Evolutionary conservation across 306 rosid species (phyloP).

Genomic region (Lagenaria siceraria): DNA sequence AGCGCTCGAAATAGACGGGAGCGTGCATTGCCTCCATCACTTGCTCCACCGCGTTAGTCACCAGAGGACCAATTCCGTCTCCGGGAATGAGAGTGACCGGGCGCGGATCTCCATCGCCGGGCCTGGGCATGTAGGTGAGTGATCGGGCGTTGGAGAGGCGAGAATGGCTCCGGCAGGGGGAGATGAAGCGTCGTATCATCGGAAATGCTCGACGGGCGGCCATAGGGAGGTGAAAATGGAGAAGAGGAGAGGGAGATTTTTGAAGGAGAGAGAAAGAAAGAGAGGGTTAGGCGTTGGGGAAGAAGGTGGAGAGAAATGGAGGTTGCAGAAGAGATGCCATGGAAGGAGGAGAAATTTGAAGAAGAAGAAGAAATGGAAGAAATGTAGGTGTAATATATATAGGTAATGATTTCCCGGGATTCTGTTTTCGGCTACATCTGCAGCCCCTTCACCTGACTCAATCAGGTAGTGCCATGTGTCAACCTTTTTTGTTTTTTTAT

Average conservation of each 20-base stretch:
- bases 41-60: constrained; percentile 75
- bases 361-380: neutral
- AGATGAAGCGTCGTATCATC: neutral
- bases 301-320: neutral
- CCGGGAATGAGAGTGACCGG: constrained; percentile 72
- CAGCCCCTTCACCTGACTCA: too few species aligned
- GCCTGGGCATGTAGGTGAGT: constrained; percentile 3
- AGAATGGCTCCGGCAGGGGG: neutral
- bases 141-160: neutral
- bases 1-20: constrained; percentile 72
- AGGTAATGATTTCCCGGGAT: neutral
- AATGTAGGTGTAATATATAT: neutral
- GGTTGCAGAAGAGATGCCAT: neutral
- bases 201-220: neutral
- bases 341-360: neutral
- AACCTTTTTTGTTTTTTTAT: too few species aligned
- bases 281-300: neutral
- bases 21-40: constrained; percentile 96
- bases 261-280: neutral
- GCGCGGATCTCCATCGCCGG: constrained; percentile 14
- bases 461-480: too few species aligned
- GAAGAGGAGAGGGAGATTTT: neutral
- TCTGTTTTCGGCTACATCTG: neutral
- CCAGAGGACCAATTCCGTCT: constrained; percentile 80
- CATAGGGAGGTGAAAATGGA: neutral